Evolutionary conservation across 73 alveolate species (phyloP), one percentile per base, ranked within the genome.

Genomic region (Paramecium primaurelia): DNA sequence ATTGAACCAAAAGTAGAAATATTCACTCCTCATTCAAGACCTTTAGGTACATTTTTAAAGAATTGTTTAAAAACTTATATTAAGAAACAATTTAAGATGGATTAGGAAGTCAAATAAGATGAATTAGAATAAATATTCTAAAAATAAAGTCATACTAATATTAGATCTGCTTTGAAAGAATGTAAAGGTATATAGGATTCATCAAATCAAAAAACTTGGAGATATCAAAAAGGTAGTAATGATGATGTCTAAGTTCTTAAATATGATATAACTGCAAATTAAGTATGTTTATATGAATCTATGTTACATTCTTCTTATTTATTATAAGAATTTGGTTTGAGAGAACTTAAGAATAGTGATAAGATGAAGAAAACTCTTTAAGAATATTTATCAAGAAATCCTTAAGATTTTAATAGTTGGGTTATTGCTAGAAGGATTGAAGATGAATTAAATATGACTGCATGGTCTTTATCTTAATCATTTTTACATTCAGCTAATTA

Each of bases 1-100:
- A 96, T 95, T 77, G 99, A 98, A 88, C 99, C 99, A 4, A 96
- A 97, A 84, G 91, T 95, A 22, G 99, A 98, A 88, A 99, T 98
- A 10, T 97, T 94, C 86, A 96, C 98, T 58, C 99, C 99, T 2
- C 97, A 98, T 88, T 94, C 99, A 4, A 94, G 99, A 58, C 95
- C 97, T 86, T 95, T 94, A 83, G 92, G 94, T 64, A 92, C 96
- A 34, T 98, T 97, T 88, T 92, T 97, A 51, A 98, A 98, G 96
- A 92, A 95, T 25, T 95, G 99, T 89, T 94, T 96, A 28, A 95
- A 97, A 92, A 98, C 99, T 6, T 98, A 96, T 92, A 97, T 98
- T 6, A 92, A 95, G 86, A 96, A 96, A 92, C 75, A 94, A 77
- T 94, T 97, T 64, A 90, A 97, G 73, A 92, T 95, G 42, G 97